These are phyloP conservation scores for Nigrospora osmanthi DNA, from an alignment of 2,329 filamentous ascomycete genomes.

Conservation along the genomic window DNA sequence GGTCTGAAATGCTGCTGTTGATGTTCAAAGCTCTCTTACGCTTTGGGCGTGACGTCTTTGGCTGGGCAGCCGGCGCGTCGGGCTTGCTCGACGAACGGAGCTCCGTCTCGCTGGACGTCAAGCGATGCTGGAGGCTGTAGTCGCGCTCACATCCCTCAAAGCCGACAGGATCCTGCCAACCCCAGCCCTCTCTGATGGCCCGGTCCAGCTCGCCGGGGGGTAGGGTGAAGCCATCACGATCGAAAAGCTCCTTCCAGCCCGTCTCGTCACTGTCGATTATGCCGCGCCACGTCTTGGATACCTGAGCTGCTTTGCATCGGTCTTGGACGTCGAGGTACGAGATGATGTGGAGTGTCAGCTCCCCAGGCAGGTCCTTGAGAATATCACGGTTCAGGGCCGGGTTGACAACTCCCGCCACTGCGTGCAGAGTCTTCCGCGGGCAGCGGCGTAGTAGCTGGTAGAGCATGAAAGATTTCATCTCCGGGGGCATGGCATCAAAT, in stretches of 20 bases:
- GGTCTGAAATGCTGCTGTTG: conserved; percentile 26
- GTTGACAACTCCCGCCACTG: conserved; percentile 86
- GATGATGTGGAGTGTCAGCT: conserved; percentile 81
- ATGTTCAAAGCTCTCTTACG: conserved; percentile 42
- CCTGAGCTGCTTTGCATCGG: conserved; percentile 83
- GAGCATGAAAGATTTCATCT: conserved; percentile 94
- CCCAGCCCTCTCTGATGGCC: conserved; percentile 89
- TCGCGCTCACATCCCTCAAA: conserved; percentile 73
- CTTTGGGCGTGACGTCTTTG: conserved; percentile 32
- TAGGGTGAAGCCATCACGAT: conserved; percentile 72
- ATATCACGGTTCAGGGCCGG: conserved; percentile 95
- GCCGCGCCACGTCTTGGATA: conserved; percentile 89
- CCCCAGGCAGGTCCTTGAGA: conserved; percentile 71
- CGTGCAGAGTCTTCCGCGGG: conserved; percentile 77
- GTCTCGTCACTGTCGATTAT: conserved; percentile 90
- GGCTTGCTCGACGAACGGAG: conserved; percentile 33
- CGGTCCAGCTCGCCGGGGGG: conserved; percentile 76
- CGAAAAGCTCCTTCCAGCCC: conserved; percentile 90
- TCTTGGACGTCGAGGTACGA: conserved; percentile 80
- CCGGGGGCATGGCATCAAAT: conserved; percentile 84
- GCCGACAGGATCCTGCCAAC: conserved; percentile 85
- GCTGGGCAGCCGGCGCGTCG: conserved; percentile 24
- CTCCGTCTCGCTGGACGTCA: conserved; percentile 47
- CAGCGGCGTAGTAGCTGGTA: conserved; percentile 89
- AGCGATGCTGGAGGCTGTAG: conserved; percentile 51